Evolutionary conservation across 1,139 yeast genomes (phyloP), one percentile per base, ranked within the genome.

Genomic region (Ogataea hybrid): DNA sequence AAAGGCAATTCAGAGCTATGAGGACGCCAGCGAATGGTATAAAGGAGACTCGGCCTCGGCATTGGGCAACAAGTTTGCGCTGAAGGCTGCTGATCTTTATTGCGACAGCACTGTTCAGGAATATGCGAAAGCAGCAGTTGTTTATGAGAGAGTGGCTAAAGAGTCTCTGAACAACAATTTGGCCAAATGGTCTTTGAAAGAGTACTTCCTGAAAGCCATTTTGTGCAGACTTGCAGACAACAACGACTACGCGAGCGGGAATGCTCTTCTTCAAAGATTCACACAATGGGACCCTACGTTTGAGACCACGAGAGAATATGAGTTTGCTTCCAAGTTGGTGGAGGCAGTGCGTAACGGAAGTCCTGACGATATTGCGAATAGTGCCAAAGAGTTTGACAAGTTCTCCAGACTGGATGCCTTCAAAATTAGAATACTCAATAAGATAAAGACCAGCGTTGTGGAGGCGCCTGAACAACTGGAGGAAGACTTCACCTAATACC

Each of bases 21-120:
- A 89, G 59, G 86, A 84, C 56, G 97, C 98, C 5, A 97, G 96
- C 31, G 97, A 94, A 59, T 92, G 96, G 87, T 89, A 85, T 61
- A 78, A 80, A 46, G 89, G 94, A 49, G 98, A 92, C 65, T 92
- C 88, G 48, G 97, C 98, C 0, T 85, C 84, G 51, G 95, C 97
- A 7, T 73, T 92, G 47, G 80, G 96, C 25, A 89, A 82, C 65
- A 92, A 92, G 67, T 89, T 95, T 20, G 86, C 76, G 54, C 69
- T 90, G 55, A 88, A 88, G 64, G 86, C 92, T 53, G 98, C 97
- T 1, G 97, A 92, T 59, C 71, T 92, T 56, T 74, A 82, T 42
- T 96, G 96, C n/a, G 66, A 82, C 44, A 72, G 75, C 42, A 48
- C 57, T 11, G 49, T 61, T 17, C 89, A 81, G 11, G 76, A 86